Base-by-base conservation (phyloP, 2,329 filamentous ascomycete genomes). In the Parastagonospora avenae region DNA sequence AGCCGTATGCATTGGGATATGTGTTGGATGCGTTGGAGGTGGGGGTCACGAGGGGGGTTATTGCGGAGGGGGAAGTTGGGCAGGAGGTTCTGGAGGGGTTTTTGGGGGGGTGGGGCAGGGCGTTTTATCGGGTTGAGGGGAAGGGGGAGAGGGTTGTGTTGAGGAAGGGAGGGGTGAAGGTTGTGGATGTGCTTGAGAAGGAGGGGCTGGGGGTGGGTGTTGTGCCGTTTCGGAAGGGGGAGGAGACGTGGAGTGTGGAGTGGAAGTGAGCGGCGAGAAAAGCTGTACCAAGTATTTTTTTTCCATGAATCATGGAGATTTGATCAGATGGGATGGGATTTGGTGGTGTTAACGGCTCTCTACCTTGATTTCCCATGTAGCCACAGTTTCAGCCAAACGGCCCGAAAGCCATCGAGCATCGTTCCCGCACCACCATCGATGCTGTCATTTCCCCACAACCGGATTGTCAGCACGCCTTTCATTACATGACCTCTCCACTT, bases 11-110 rank as follows among this genome's bases (percentile, higher is more conserved):
- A 0, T 79, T 85, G 2, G 85, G 85, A 47, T 80, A 86, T 41
- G 86, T 91, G 40, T 75, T 91, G 19, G 82, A 82, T 70, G 83
- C 83, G 16, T 74, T 91, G 35, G 83, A 89, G 71, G 82, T 84
- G 60, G 88, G 81, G 4, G 76, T 88, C 4, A 73, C 79, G 62
- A 78, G 79, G 55, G 81, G 81, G 0, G 75, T 84, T 36, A 58
- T 87, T 16, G 73, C 68, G 37, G 79, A 80, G 48, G 78, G 80
- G 28, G 80, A 85, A 32, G 79, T 87, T 30, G 83, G 76, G 4
- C 67, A 71, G 50, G 81, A 84, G 56, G 76, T 77, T 30, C 57
- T 88, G 35, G 79, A 83, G 62, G 80, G 79, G 4, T 88, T 87
- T 65, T 77, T 86, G 59, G 79, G 80, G 45, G 75, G 68, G 12